Percentiles rank a stretch among this genome's conserved stretches.
Evolutionary conservation across 306 rosid species (phyloP).

Genomic region (Malus sylvestris): DNA sequence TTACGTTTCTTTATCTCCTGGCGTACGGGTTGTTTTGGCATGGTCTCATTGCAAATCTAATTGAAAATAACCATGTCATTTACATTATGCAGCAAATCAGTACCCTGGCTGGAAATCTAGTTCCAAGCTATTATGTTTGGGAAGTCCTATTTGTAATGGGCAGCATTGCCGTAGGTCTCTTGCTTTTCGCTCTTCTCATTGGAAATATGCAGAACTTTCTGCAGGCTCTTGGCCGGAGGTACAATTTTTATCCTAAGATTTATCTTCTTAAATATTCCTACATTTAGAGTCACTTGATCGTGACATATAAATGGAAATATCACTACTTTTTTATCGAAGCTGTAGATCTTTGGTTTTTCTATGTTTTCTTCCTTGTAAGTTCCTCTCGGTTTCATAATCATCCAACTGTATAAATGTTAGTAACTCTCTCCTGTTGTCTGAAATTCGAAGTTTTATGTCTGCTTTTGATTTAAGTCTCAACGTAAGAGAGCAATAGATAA

Average conservation of each 20-base stretch:
- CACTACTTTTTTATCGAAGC: neutral
- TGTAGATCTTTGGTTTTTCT: neutral
- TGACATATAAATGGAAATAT: neutral
- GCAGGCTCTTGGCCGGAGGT: conserved; percentile 81
- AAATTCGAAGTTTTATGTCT: neutral
- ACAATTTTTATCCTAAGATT: neutral
- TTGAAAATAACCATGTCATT: conserved; percentile 9
- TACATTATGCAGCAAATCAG: conserved; percentile 69
- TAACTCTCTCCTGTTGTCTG: neutral
- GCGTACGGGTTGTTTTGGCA: neutral
- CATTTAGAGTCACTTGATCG: neutral
- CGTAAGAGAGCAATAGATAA: neutral
- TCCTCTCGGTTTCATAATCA: neutral
- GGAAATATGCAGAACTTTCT: conserved; percentile 89
- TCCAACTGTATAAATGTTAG: neutral
- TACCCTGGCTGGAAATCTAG: conserved; percentile 61
- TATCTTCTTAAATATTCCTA: neutral
- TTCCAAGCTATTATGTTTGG: conserved; percentile 67
- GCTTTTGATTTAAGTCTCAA: neutral
- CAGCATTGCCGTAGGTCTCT: conserved; percentile 72
- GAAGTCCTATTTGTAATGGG: conserved; percentile 74
- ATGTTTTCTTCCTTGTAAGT: neutral
- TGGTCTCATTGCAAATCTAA: neutral
- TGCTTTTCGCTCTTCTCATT: conserved; percentile 80
- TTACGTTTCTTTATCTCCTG: neutral